Base-by-base conservation (phyloP, 495 filamentous ascomycete genomes). In the Podospora pseudopauciseta region DNA sequence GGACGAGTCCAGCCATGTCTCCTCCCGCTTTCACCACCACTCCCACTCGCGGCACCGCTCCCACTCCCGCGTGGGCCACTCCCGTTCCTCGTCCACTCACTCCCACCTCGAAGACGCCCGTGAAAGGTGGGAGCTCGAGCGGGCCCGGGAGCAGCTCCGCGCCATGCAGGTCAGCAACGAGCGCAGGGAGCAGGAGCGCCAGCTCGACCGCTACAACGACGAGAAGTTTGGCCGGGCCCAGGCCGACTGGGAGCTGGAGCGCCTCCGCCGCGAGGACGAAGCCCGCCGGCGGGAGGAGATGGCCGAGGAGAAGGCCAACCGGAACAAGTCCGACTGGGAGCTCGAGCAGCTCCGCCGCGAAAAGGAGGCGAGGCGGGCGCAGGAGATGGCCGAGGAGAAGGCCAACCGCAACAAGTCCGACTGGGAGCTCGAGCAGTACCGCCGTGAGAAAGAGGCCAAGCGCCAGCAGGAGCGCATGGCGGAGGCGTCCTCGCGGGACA, bases 41-140 rank as follows among this genome's bases (percentile, higher is more conserved):
- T 68, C 67, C 34, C 75, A 69, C 65, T 73, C 68, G n/a, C 70
- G 65, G 18, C 69, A 74, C 60, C 67, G 65, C 55, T 70, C 68
- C 4, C 73, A 69, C 61, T 76, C 72, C 68, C 67, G 69, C 26
- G 70, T 57, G 39, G 39, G 39, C 39, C 69, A 64, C 30, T 70
- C 68, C 66, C 66, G 72, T 13, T 73, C 74, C 15, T 77, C 75
- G n/a, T 75, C 72, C 64, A 53, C 68, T 30, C 67, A 72, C 65
- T 77, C 75, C 73, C 57, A 73, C 66, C 9, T 73, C 67, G 73
- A 76, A 23, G 76, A 77, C 55, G 69, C 65, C 55, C 60, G 64
- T 5, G 67, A 75, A 23, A 67, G 67, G 16, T 71, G 67, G 68
- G 70, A 73, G 67, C 68, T 76, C 28, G 62, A 74, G 63, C 54